Percentiles rank a stretch among this genome's conserved stretches.
These are phyloP conservation scores for Penicillium sp. DNA, from an alignment of 2,329 filamentous ascomycete genomes.

Conservation along the genomic window DNA sequence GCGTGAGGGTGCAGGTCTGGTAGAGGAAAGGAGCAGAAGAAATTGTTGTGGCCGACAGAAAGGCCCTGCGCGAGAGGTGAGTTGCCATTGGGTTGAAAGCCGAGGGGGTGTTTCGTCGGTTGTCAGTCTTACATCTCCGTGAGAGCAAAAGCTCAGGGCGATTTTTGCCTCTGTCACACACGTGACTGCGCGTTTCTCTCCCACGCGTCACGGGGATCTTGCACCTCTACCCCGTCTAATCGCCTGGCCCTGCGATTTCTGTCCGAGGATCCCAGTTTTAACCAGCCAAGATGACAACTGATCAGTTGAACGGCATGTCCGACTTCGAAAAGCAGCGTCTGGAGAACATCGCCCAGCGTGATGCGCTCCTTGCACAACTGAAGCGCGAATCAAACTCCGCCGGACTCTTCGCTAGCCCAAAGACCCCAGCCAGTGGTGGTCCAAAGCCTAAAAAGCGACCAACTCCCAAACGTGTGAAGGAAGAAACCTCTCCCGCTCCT, in stretches of 20 bases:
- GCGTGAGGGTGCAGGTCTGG: conserved; percentile 62
- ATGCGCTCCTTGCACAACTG: background rate
- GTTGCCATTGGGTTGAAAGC: conserved; percentile 25
- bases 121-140: too few relatives aligned
- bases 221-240: background rate
- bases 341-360: too few relatives aligned
- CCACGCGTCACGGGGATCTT: background rate
- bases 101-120: background rate
- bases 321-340: conserved; percentile 1
- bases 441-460: conserved; percentile 49
- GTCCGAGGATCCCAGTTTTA: too few relatives aligned
- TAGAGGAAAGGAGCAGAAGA: conserved; percentile 66
- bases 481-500: conserved; percentile 54
- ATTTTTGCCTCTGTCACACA: conserved; percentile 12
- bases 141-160: too few relatives aligned
- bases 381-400: conserved; percentile 39
- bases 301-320: background rate
- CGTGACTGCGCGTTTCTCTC: conserved; percentile 24
- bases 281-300: background rate
- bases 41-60: conserved; percentile 24
- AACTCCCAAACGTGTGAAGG: conserved; percentile 60
- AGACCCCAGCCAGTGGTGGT: conserved; percentile 46
- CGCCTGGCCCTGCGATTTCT: too few relatives aligned
- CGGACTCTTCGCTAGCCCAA: conserved; percentile 50
- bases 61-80: conserved; percentile 33